A percentile compares a stretch with the other conserved stretches of the same genome.
Evolutionary conservation across 441 rosid species (phyloP).

Genomic region (Metrosideros polymorpha): DNA sequence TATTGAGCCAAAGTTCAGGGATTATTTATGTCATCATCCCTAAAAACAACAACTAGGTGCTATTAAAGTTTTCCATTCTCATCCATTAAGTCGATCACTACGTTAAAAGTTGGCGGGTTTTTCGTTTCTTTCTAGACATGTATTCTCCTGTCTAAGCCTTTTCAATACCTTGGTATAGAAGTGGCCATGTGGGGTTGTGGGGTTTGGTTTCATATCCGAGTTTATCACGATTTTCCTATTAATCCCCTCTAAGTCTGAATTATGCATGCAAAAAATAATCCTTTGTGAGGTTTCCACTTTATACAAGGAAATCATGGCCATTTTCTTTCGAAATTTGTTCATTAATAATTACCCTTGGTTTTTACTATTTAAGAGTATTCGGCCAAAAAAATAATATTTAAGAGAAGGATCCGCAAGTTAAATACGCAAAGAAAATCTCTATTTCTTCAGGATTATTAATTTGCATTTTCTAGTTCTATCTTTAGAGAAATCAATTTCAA

Average conservation of each 20-base stretch:
- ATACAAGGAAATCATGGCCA: not conserved
- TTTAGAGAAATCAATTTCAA: not conserved
- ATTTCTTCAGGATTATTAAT: not conserved
- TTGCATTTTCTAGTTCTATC: not conserved
- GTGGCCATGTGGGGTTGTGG: not conserved
- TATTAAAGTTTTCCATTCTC: not conserved
- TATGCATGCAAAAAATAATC: not conserved
- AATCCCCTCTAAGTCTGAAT: too few relatives aligned
- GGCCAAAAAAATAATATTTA: not conserved
- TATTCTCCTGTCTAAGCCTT: not conserved
- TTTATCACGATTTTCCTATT: too few relatives aligned
- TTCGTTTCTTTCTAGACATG: not conserved
- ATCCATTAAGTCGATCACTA: not conserved
- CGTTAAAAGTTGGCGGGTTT: not conserved
- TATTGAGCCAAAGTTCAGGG: too few relatives aligned
- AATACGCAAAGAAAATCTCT: not conserved
- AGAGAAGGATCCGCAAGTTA: not conserved
- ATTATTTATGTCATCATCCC: too few relatives aligned
- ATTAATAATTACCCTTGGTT: not conserved
- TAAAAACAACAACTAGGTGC: too few relatives aligned
- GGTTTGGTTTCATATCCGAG: not conserved
- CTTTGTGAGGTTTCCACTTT: not conserved
- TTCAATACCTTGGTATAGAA: not conserved
- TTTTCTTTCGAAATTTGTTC: not conserved
- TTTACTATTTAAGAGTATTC: too few relatives aligned